These are phyloP conservation scores for Arabidopsis hybrid DNA, from an alignment of 441 rosid genomes.

Conservation along the genomic window DNA sequence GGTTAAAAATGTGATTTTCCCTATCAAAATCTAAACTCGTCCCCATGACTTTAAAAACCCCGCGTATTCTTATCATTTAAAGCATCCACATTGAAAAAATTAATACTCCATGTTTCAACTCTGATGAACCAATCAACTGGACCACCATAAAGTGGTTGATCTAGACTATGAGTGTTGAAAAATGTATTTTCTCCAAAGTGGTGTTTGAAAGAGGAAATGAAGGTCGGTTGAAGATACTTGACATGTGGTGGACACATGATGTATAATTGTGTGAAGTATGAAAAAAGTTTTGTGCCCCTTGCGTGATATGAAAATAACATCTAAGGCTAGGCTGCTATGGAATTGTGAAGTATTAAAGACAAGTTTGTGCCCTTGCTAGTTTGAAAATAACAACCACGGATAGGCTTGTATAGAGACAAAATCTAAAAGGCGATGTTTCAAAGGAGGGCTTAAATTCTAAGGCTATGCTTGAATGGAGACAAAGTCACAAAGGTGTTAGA, in stretches of 20 bases:
- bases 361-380: neutral
- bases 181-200: neutral
- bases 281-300: conserved; percentile 1
- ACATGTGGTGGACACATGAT: conserved; percentile 23
- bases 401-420: neutral
- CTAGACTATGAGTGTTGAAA: neutral
- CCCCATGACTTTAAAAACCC: neutral
- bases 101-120: neutral
- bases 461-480: conserved; percentile 16
- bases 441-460: neutral
- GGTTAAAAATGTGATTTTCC: too few species aligned
- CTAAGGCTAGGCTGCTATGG: neutral
- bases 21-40: neutral
- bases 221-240: neutral
- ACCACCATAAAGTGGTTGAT: neutral
- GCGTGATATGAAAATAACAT: neutral
- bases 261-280: neutral
- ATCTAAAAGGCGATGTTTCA: neutral
- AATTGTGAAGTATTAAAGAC: neutral
- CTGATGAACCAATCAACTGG: neutral
- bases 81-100: too few species aligned
- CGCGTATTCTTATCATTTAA: neutral
- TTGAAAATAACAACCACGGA: neutral
- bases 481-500: neutral
- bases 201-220: neutral